Evolutionary conservation across 2,329 filamentous ascomycete genomes (phyloP), one percentile per base, ranked within the genome.

Genomic region (Trichoderma oligosporum): DNA sequence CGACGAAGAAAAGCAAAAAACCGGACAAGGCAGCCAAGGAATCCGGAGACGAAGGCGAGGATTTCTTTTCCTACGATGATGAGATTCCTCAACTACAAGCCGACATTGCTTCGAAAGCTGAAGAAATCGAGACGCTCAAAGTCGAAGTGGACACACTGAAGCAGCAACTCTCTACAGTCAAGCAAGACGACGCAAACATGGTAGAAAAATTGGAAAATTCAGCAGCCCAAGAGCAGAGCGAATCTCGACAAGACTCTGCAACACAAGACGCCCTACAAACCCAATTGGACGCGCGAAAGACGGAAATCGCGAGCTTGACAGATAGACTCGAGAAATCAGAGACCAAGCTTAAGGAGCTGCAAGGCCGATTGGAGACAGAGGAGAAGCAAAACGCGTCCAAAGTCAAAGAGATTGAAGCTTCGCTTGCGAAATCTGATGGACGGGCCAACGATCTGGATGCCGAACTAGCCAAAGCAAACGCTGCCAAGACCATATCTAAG

Each of bases 31-130:
- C 44, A 14, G 2, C 75, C 4, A 63, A 72, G 45, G 64, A 66
- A 18, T 62, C 68, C 7, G 68, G 71, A 29, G 63, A 68, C 3
- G 70, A 73, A 4, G 74, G 71, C 16, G 88, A 92, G 62, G 89
- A 96, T 47, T 88, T 97, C 72, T 97, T 97, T 73, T 96, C 91
- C 0, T 95, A 91, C 65, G 92, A 97, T 58, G 87, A 87, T 49
- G 93, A 97, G 72, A 79, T 95, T 12, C 88, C 89, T 3, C 84
- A 89, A 54, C 74, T 96, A n/a, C 87, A 95, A 66, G 79, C 82
- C 1, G 87, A 94, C 63, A 71, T 94, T 3, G 79, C 85, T 51
- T 81, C 85, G 57, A 89, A 88, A 65, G 77, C 86, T 9, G 81
- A 83, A 39, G 86, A 93, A 70, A 84, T 94, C 35, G 81, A 84